Base-by-base conservation (phyloP, 176 grass and related monocot species). In the Pharus latifolius region DNA sequence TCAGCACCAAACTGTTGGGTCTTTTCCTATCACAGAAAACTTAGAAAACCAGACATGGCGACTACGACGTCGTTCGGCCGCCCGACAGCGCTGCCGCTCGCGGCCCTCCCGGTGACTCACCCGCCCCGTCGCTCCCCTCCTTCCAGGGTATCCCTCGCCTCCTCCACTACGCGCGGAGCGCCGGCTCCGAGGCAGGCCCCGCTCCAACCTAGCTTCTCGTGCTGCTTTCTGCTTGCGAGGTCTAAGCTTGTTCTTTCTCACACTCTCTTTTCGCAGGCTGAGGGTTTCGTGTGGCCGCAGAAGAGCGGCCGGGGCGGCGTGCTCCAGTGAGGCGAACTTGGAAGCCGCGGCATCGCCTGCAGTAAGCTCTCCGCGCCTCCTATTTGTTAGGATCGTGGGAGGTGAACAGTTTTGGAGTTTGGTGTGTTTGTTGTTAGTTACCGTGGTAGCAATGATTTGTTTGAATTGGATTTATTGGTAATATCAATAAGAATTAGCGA, bases 11-110 rank as follows among this genome's bases (percentile, higher is more conserved):
- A n/a, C n/a, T n/a, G n/a, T n/a, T n/a, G n/a, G n/a, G n/a, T n/a
- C n/a, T n/a, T n/a, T n/a, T n/a, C n/a, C n/a, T n/a, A n/a, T n/a
- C n/a, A n/a, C n/a, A n/a, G n/a, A n/a, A n/a, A n/a, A n/a, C n/a
- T n/a, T n/a, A n/a, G n/a, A n/a, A n/a, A 17, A 33, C 42, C 68
- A 46, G 25, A 51, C 63, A 84, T 84, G 82, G 45, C 60, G 75
- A 73, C 61, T 59, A 60, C 52, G 26, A 34, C 67, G 25, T 31
- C 43, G 59, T 72, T 43, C 50, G 60, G 67, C 60, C 73, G 44
- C 68, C 73, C 68, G 34, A 34, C 34, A 52, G 26, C 54, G 19
- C 27, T 11, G 52, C 44, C 68, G 33, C 38, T 38, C 49, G 15
- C 11, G 20, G 17, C 22, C 22, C 40, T 38, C 12, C 16, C 16